A percentile compares a stretch with the other conserved stretches of the same genome.
phyloP scores from a whole-genome alignment of 2,329 filamentous ascomycete genomes.

The Colletotrichum echinochloae region DNA sequence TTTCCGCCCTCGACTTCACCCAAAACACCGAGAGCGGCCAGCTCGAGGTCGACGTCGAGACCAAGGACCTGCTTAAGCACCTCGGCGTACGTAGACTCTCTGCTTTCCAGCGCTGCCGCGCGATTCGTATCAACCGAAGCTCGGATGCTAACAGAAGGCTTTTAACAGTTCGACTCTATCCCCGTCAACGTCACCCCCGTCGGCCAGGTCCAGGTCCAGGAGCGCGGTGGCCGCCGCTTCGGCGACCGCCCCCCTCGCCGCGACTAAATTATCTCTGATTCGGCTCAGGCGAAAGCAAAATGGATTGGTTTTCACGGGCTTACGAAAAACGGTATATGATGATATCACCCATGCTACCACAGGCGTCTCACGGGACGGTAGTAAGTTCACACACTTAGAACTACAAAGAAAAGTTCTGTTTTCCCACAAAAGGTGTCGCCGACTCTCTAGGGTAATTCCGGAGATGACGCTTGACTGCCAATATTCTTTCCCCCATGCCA shows the following conservation, averaged over 20 bases:
- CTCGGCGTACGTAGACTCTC: conserved; percentile 83
- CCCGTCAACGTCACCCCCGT: conserved; percentile 96
- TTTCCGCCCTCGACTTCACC: conserved; percentile 98
- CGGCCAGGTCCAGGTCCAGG: conserved; percentile 85
- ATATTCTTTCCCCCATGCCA: conserved; percentile 51
- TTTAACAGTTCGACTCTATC: conserved; percentile 89
- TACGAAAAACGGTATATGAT: conserved; percentile 55
- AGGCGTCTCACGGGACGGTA: conserved; percentile 68
- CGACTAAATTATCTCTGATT: conserved; percentile 52
- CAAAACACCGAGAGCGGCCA: conserved; percentile 93
- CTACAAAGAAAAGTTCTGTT: conserved; percentile 69
- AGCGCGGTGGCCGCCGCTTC: conserved; percentile 80
- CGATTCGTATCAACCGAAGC: neutral
- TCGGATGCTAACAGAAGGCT: conserved; percentile 46
- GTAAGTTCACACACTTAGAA: conserved; percentile 68
- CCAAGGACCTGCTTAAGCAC: conserved; percentile 99
- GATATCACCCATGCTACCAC: conserved; percentile 52
- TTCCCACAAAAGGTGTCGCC: conserved; percentile 86
- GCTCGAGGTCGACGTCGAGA: conserved; percentile 96
- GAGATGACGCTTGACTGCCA: conserved; percentile 96
- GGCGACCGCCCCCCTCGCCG: conserved; percentile 69
- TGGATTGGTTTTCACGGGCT: conserved; percentile 47
- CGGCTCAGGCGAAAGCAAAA: conserved; percentile 23
- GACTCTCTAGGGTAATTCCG: conserved; percentile 71
- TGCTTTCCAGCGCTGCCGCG: neutral